Conservation (phyloP, 805 yeast species). For the Yamadazyma nakazawae region DNA sequence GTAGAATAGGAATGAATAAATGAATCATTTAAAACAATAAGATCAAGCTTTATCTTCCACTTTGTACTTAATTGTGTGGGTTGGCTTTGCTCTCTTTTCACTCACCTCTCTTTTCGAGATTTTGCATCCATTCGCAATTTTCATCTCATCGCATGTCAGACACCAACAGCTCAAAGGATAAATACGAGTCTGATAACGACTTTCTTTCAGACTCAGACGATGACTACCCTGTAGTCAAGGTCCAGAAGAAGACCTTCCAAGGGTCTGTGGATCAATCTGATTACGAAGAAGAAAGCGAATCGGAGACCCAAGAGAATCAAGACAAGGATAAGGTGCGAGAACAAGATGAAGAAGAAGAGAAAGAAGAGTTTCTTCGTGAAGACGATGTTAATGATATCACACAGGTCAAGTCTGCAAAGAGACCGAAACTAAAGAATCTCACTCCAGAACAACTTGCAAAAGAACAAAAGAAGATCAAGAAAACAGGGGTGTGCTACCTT, state of each 20-base stretch:
- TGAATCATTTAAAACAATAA: too few species aligned
- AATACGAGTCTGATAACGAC: conserved; percentile 12
- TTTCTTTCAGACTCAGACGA: conserved; percentile 12
- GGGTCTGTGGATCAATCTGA: conserved; percentile 14
- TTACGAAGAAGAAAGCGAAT: conserved; percentile 18
- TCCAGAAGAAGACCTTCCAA: conserved; percentile 12
- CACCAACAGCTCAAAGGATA: not conserved
- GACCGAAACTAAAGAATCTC: conserved; percentile 49
- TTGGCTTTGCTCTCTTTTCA: not conserved
- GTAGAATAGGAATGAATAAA: not conserved
- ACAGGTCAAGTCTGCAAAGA: conserved; percentile 19
- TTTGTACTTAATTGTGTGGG: too few species aligned
- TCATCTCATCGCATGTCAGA: conserved; percentile 10
- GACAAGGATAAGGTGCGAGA: conserved; percentile 10
- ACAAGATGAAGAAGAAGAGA: conserved; percentile 9
- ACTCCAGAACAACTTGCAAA: conserved; percentile 54
- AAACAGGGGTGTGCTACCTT: conserved; percentile 89
- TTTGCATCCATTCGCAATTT: conserved; percentile 2
- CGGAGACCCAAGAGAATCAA: conserved; percentile 10
- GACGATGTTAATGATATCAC: conserved; percentile 12
- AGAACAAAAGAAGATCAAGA: conserved; percentile 53
- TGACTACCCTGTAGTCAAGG: conserved; percentile 14
- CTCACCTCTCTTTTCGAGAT: not conserved
- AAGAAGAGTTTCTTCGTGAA: conserved; percentile 6
- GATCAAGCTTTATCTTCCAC: too few species aligned